phyloP scores from a whole-genome alignment of 2,329 filamentous ascomycete species.

The Coleophoma cylindrospora region DNA sequence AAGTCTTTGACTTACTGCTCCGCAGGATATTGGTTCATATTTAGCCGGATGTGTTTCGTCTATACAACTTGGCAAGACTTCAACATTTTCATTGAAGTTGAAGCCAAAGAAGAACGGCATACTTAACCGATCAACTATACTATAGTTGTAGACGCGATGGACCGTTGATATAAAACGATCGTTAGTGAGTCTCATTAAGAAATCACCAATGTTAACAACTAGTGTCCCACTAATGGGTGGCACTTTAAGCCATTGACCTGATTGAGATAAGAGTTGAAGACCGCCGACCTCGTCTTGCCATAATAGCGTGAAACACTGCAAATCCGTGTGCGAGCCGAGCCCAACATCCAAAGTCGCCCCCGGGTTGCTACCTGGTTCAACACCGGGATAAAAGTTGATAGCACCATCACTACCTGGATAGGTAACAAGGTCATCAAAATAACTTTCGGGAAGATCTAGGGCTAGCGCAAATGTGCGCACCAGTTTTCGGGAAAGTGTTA shows the following conservation, averaged over 20 bases:
- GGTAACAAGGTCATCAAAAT: constrained; percentile 45
- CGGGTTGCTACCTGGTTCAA: too few species aligned
- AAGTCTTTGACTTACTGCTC: too few species aligned
- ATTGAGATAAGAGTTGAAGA: constrained; percentile 39
- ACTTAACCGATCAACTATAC: too few species aligned
- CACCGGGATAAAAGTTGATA: too few species aligned
- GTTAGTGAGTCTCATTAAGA: constrained; percentile 73
- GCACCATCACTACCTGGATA: constrained; percentile 42
- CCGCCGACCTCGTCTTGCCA: constrained; percentile 39
- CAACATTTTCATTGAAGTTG: too few species aligned
- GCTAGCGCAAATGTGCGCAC: constrained; percentile 48
- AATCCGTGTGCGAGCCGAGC: constrained; percentile 38
- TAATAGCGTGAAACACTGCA: constrained; percentile 39
- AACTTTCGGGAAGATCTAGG: constrained; percentile 42
- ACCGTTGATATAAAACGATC: constrained; percentile 77
- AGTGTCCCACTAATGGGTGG: constrained; percentile 34
- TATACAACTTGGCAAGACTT: too few species aligned
- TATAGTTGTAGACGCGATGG: constrained; percentile 73
- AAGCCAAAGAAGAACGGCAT: too few species aligned
- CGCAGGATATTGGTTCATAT: too few species aligned
- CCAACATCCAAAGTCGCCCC: constrained; percentile 23
- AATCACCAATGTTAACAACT: constrained; percentile 40
- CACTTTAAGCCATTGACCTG: constrained; percentile 35
- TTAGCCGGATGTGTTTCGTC: too few species aligned
- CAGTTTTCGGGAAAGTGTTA: too few species aligned